These are phyloP conservation scores for Coix lacrymajobi DNA, from an alignment of 176 grass and related monocot genomes.

Conservation along the genomic window DNA sequence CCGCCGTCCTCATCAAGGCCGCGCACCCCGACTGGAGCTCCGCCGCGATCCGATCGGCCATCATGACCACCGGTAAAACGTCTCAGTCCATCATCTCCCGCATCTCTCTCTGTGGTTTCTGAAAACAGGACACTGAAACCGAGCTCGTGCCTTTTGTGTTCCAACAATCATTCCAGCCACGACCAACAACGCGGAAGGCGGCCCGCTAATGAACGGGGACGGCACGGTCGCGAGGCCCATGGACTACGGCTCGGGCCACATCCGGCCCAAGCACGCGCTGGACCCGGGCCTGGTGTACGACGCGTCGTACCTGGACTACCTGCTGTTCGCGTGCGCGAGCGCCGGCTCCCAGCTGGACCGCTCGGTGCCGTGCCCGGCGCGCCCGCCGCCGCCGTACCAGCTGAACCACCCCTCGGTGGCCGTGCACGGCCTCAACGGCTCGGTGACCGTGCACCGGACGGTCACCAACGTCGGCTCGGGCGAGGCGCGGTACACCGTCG, in stretches of 20 bases:
- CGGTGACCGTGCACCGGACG: slow-evolving; percentile 49
- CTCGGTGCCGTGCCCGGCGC: slow-evolving; percentile 52
- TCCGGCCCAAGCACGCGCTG: slow-evolving; percentile 65
- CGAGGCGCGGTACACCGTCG: slow-evolving; percentile 39
- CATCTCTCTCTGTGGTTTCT: neutral
- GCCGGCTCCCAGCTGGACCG: slow-evolving; percentile 49
- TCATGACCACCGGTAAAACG: slow-evolving; percentile 85
- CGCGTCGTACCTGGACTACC: slow-evolving; percentile 77
- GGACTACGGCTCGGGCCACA: slow-evolving; percentile 73
- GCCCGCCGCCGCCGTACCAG: slow-evolving; percentile 31
- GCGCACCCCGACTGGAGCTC: slow-evolving; percentile 75
- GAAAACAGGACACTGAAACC: neutral
- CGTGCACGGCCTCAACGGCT: slow-evolving; percentile 41
- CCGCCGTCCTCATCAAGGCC: slow-evolving; percentile 58
- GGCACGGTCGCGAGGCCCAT: slow-evolving; percentile 49
- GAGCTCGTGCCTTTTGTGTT: neutral
- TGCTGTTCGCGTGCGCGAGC: slow-evolving; percentile 68
- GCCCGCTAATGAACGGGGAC: slow-evolving; percentile 49
- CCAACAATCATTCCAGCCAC: slow-evolving; percentile 35
- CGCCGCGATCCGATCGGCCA: slow-evolving; percentile 81
- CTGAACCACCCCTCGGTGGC: slow-evolving; percentile 88
- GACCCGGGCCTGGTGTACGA: slow-evolving; percentile 91
- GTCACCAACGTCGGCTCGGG: slow-evolving; percentile 73
- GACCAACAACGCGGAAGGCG: slow-evolving; percentile 30
- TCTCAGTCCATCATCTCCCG: neutral